phyloP scores from a whole-genome alignment of 2,329 filamentous ascomycete species.

The Fusarium luffae region DNA sequence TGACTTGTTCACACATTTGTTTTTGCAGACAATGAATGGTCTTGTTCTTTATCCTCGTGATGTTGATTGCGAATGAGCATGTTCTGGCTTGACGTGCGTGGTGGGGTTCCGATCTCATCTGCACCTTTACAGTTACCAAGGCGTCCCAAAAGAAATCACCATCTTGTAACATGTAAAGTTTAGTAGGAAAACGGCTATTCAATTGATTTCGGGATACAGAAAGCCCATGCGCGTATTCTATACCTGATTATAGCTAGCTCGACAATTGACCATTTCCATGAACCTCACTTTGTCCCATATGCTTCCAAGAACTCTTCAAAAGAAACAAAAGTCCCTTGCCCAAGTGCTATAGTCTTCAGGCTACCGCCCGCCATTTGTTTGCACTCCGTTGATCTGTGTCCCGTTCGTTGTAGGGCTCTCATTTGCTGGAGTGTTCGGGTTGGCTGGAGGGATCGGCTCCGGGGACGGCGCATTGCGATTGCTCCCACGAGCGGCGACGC shows the following conservation, averaged over 20 bases:
- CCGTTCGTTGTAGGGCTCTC: not conserved
- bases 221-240: accelerated
- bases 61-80: accelerated
- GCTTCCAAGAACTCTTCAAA: not conserved
- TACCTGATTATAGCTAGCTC: not conserved
- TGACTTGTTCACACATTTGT: accelerated
- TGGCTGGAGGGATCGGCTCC: not conserved
- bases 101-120: not conserved
- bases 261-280: not conserved
- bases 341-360: accelerated
- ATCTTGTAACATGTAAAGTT: not conserved
- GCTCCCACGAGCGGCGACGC: not conserved
- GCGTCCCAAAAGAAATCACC: not conserved
- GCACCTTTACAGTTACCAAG: not conserved
- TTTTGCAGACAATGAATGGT: not conserved
- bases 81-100: not conserved
- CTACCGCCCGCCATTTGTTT: not conserved
- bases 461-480: not conserved
- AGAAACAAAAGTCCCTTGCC: accelerated
- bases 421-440: not conserved
- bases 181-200: not conserved
- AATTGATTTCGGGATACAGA: not conserved
- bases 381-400: not conserved
- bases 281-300: not conserved
- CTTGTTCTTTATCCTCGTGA: not conserved